Evolutionary conservation across 192 early-diverging fungal genomes (phyloP), one percentile per base, ranked within the genome.

Genomic region (Coemansia sp.): DNA sequence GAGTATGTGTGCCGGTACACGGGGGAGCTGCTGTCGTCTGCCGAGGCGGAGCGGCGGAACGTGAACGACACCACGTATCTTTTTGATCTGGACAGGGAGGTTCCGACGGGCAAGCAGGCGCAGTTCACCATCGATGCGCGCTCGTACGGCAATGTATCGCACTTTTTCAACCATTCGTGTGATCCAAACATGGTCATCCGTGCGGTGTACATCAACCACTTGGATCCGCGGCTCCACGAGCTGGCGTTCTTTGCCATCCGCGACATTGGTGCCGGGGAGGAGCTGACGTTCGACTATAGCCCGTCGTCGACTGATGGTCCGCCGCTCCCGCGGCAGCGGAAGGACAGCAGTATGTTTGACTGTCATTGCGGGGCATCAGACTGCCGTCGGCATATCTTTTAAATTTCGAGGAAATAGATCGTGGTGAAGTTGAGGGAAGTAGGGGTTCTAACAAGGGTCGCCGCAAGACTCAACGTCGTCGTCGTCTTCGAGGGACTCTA

Each of bases 101-200:
- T 83, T 5, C 78, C 85, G 46, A 82, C 87, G 43, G 91, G 90
- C 57, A 87, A 91, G 35, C 90, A 91, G 51, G 85, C 92, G 84
- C 82, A 78, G 38, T 74, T 92, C 16, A 87, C 91, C 38, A 88
- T 99, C 38, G 96, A 99, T 51, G 96, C 96, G 4, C 84, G 83
- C 5, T 73, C 79, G 32, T 88, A 85, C 36, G 96, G 96, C n/a
- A 92, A 91, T 54, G 75, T 91, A 13, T 88, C 94, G 10, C 82
- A 93, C 20, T 99, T 99, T 59, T 92, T 99, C 67, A 99, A 99
- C 70, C 96, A 99, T 67, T 90, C 87, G 35, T 99, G 96, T 66
- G 78, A 81, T 18, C 94, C 96, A 6, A 99, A 99, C 44, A 88
- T 91, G 57, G 57, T 25, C 18, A 66, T 66, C 38, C 50, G 51